Evolutionary conservation across 2,329 filamentous ascomycete species (phyloP).

Genomic region (Paraphoma sp.): DNA sequence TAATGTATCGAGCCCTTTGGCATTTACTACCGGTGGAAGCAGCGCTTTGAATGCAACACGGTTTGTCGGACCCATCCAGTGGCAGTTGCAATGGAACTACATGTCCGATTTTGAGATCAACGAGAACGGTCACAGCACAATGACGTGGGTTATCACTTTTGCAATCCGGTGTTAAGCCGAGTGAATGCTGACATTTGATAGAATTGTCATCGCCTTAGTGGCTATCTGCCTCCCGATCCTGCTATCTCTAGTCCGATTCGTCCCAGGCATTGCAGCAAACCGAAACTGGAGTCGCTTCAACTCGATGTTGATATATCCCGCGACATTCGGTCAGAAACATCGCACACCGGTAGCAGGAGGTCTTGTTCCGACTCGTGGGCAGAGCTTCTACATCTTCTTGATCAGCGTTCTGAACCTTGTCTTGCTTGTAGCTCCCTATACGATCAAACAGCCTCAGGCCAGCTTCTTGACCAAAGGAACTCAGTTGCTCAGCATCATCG

Average conservation of each 20-base stretch:
- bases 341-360: conserved; percentile 11
- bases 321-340: conserved; percentile 12
- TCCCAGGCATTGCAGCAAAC: conserved; percentile 5
- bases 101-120: conserved; percentile 15
- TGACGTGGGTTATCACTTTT: conserved; percentile 3
- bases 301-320: conserved; percentile 16
- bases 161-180: background rate
- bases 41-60: conserved; percentile 6
- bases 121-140: conserved; percentile 12
- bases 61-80: conserved; percentile 11
- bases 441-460: conserved; percentile 1
- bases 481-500: conserved; percentile 48
- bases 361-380: conserved; percentile 52
- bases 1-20: conserved; percentile 5
- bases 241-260: conserved; percentile 7
- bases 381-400: conserved; percentile 51
- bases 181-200: background rate
- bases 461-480: conserved; percentile 47
- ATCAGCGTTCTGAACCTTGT: conserved; percentile 17
- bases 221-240: conserved; percentile 15
- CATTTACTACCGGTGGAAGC: conserved; percentile 2
- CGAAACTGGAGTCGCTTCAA: conserved; percentile 37
- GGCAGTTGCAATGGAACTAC: conserved; percentile 13
- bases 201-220: conserved; percentile 12
- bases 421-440: conserved; percentile 8